Conservation (phyloP, 805 yeast species). For the Yamadazyma philogaea region DNA sequence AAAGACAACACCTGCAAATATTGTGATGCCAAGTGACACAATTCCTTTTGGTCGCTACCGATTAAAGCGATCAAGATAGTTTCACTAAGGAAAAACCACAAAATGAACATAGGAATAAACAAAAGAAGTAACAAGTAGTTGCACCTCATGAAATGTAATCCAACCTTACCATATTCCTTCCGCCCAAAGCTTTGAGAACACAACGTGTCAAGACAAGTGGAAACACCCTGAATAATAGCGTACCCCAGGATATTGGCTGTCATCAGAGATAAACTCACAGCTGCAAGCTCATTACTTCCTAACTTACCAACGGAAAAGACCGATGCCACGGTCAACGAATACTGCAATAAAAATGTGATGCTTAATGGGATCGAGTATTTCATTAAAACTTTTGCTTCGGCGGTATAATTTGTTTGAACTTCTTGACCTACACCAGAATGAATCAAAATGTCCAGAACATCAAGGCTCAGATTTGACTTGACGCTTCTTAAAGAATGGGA, state of each 20-base stretch:
- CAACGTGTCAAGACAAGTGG: slow-evolving; percentile 75
- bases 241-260: slow-evolving; percentile 75
- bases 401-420: slow-evolving; percentile 39
- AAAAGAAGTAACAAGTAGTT: slow-evolving; percentile 50
- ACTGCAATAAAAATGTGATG: slow-evolving; percentile 65
- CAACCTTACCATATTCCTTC: slow-evolving; percentile 60
- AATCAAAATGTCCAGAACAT: slow-evolving; percentile 11
- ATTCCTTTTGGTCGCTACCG: slow-evolving; percentile 22
- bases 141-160: slow-evolving; percentile 67
- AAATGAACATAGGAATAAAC: slow-evolving; percentile 51
- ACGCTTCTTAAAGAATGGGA: slow-evolving; percentile 16
- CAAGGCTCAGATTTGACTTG: slow-evolving; percentile 17
- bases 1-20: slow-evolving; percentile 55
- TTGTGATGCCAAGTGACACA: slow-evolving; percentile 48
- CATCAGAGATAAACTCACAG: slow-evolving; percentile 72
- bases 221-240: slow-evolving; percentile 71
- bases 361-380: slow-evolving; percentile 55
- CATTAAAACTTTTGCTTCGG: slow-evolving; percentile 39
- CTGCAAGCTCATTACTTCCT: slow-evolving; percentile 70
- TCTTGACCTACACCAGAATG: slow-evolving; percentile 28
- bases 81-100: slow-evolving; percentile 62
- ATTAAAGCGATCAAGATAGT: slow-evolving; percentile 37
- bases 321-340: slow-evolving; percentile 71
- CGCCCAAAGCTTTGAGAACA: slow-evolving; percentile 80
- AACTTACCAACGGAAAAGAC: slow-evolving; percentile 75